A percentile compares a stretch with the other conserved stretches of the same genome.
Conservation (phyloP, 352 stramenopile genomes). For the Phytophthora syringae region DNA sequence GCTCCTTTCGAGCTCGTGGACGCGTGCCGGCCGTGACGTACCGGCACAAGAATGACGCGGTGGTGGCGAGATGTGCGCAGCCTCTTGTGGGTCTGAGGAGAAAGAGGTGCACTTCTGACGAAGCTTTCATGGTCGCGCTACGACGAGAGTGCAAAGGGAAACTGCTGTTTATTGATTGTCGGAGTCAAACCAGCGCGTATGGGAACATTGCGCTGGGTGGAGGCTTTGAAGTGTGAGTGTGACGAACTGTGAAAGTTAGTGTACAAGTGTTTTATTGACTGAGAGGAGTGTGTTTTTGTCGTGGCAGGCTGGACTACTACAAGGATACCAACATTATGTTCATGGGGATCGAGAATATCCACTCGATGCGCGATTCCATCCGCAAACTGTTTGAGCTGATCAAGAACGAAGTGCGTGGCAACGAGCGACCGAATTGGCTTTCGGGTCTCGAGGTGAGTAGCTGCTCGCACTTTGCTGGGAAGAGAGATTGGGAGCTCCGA, state of each 20-base stretch:
- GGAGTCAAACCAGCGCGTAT: constrained; percentile 88
- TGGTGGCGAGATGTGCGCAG: constrained; percentile 94
- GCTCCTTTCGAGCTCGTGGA: constrained; percentile 91
- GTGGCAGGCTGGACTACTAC: constrained; percentile 76
- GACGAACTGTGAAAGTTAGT: background rate
- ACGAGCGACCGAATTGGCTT: constrained; percentile 81
- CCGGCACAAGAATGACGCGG: constrained; percentile 87
- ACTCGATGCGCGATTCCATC: constrained; percentile 90
- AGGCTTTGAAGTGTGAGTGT: constrained; percentile 85
- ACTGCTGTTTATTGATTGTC: constrained; percentile 82
- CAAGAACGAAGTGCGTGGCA: constrained; percentile 84
- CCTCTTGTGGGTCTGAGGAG: constrained; percentile 95
- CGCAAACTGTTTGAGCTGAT: constrained; percentile 85
- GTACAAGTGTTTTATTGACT: constrained; percentile 26
- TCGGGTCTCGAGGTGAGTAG: constrained; percentile 74
- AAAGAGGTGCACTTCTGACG: constrained; percentile 92
- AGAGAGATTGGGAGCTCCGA: background rate
- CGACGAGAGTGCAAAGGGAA: constrained; percentile 63
- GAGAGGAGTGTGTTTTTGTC: constrained; percentile 24
- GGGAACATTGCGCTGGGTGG: constrained; percentile 82
- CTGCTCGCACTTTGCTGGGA: background rate
- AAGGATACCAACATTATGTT: constrained; percentile 78
- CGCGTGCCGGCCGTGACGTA: constrained; percentile 94
- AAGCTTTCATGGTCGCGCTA: constrained; percentile 78
- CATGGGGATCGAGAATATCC: constrained; percentile 94